phyloP scores from a whole-genome alignment of 208 protist genomes.

The Trypanosoma lewisi region DNA sequence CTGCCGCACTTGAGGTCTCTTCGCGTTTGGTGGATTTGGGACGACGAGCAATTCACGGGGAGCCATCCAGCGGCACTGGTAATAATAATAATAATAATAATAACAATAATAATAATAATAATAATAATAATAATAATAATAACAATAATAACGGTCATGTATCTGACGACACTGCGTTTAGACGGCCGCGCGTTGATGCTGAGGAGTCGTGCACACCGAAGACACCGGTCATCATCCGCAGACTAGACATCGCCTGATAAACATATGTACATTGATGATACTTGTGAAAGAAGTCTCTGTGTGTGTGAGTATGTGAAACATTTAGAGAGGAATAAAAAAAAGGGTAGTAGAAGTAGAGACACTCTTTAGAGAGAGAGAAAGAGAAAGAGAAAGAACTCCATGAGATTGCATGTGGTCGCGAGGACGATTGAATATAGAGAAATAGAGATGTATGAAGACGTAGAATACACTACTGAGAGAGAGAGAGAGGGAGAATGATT shows the following conservation, averaged over 20 bases:
- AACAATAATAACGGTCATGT: not conserved
- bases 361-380: too few relatives aligned
- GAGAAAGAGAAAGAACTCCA: too few relatives aligned
- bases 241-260: not conserved
- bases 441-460: too few relatives aligned
- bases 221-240: conserved; percentile 7
- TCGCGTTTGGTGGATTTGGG: conserved; percentile 28
- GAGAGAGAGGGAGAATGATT: too few relatives aligned
- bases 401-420: too few relatives aligned
- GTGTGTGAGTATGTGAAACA: too few relatives aligned
- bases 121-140: conserved; percentile 2
- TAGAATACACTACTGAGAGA: too few relatives aligned
- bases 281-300: too few relatives aligned
- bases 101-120: not conserved
- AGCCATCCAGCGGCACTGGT: not conserved
- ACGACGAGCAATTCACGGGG: conserved; percentile 9
- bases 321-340: too few relatives aligned
- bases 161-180: not conserved
- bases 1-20: conserved; percentile 35
- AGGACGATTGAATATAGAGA: too few relatives aligned
- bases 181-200: conserved; percentile 4
- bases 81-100: not conserved
- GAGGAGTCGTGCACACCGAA: conserved; percentile 35
- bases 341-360: too few relatives aligned
- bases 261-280: too few relatives aligned